Conservation (phyloP, 129 eudicot species). For the Ambrosia artemisiifolia region DNA sequence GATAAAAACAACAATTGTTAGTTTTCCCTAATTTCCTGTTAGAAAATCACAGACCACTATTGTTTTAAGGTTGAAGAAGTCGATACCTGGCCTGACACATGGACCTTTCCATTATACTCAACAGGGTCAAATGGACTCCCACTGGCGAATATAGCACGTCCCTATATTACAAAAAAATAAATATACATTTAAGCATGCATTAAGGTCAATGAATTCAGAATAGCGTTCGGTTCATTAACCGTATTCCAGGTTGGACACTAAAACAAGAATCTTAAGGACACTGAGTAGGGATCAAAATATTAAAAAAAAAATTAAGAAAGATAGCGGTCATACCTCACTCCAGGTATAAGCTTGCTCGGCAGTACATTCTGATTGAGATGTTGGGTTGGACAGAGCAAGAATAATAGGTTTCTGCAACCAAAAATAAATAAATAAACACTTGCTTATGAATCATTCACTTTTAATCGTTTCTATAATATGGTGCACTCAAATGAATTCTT, state of each 20-base stretch:
- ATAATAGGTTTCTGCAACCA: constrained; percentile 78
- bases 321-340: constrained; percentile 63
- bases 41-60: background rate
- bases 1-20: constrained; percentile 1
- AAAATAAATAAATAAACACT: background rate
- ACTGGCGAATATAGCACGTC: constrained; percentile 89
- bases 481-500: background rate
- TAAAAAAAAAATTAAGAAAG: too few relatives aligned
- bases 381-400: constrained; percentile 95
- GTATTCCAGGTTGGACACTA: background rate
- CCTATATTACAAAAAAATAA: constrained; percentile 38
- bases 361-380: constrained; percentile 98
- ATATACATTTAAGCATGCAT: background rate
- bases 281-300: too few relatives aligned
- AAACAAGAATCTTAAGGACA: too few relatives aligned
- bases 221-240: background rate
- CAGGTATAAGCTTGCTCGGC: constrained; percentile 94
- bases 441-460: constrained; percentile 8
- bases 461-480: background rate
- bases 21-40: background rate
- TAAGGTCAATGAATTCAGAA: background rate
- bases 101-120: constrained; percentile 71
- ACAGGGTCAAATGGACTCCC: constrained; percentile 97
- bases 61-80: constrained; percentile 22
- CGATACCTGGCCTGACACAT: constrained; percentile 82